Evolutionary conservation across 805 yeast genomes (phyloP), one percentile per base, ranked within the genome.

Genomic region (Kuraishia molischiana): DNA sequence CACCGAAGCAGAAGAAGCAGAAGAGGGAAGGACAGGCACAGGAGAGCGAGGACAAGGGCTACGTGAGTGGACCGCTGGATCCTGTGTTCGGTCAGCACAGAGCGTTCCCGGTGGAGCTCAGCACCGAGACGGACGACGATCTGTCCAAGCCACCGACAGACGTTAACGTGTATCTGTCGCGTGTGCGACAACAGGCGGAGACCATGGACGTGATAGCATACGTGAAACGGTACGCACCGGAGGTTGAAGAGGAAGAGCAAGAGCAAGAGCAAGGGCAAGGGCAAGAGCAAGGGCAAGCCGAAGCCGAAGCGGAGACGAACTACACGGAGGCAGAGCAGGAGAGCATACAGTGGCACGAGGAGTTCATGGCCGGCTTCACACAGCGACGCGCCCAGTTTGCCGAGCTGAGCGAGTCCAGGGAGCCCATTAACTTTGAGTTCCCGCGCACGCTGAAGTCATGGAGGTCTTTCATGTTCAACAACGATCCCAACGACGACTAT

Each of bases 381-480:
- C 2, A 13, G 3, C 17, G 41, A 15, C 37, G 56, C 32, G 22
- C 36, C 3, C 38, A 41, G 8, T 56, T 56, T 34, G 29, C 33
- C 2, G 41, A 35, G 2, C 54, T 37, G 30, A 43, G 57, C 5
- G 33, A 29, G 5, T n/a, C 31, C 13, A 11, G 11, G 3, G 15
- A n/a, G 19, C 19, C 19, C 30, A 32, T 39, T 4, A 60, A 52
- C 18, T 14, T 51, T 4, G 55, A 54, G 38, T 56, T 54, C 4
- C 73, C 72, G 2, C 20, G 38, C 10, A 59, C 66, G 3, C 54
- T 56, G 17, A 54, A 60, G 29, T 52, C 59, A 13, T 71, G 77
- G 77, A 66, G 67, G 39, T 46, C 47, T 6, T 62, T 57, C 38
- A 49, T 68, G 2, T 53, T 57, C 38, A 49, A 55, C 14, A 53